Conservation (phyloP, 805 yeast genomes). For the Priceomyces medius region DNA sequence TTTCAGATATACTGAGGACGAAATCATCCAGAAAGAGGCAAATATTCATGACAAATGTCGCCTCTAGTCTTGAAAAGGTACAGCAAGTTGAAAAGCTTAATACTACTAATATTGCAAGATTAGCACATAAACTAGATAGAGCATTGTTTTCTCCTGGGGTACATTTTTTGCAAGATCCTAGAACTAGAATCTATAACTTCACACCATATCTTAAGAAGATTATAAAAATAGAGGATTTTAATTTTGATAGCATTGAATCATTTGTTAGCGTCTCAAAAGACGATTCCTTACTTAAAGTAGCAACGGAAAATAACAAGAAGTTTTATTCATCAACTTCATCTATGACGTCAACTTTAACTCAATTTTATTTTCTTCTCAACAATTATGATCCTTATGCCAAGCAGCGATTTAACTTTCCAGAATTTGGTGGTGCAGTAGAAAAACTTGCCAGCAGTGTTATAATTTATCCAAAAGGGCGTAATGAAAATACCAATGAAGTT, state of each 20-base stretch:
- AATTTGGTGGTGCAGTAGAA: conserved; percentile 46
- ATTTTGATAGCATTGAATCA: conserved; percentile 52
- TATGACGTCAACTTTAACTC: conserved; percentile 72
- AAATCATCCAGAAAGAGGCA: background rate
- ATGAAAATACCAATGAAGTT: conserved; percentile 21
- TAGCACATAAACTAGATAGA: conserved; percentile 66
- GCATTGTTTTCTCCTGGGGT: conserved; percentile 81
- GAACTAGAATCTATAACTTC: conserved; percentile 73
- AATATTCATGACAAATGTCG: background rate
- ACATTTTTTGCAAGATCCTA: conserved; percentile 73
- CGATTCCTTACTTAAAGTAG: conserved; percentile 45
- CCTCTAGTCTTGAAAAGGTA: conserved; percentile 8
- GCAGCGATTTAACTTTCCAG: conserved; percentile 35
- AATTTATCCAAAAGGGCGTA: conserved; percentile 46
- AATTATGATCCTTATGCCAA: conserved; percentile 24
- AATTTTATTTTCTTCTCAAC: conserved; percentile 69
- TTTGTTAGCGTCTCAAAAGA: conserved; percentile 75
- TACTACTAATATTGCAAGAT: conserved; percentile 44
- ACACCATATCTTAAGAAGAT: conserved; percentile 57
- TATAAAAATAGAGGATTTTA: conserved; percentile 63
- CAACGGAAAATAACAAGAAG: conserved; percentile 32
- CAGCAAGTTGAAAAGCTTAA: conserved; percentile 17
- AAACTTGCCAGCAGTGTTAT: conserved; percentile 48
- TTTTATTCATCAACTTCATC: conserved; percentile 86
- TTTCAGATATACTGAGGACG: background rate